Base-by-base conservation (phyloP, 1,139 yeast genomes). In the Taphrina populina region DNA sequence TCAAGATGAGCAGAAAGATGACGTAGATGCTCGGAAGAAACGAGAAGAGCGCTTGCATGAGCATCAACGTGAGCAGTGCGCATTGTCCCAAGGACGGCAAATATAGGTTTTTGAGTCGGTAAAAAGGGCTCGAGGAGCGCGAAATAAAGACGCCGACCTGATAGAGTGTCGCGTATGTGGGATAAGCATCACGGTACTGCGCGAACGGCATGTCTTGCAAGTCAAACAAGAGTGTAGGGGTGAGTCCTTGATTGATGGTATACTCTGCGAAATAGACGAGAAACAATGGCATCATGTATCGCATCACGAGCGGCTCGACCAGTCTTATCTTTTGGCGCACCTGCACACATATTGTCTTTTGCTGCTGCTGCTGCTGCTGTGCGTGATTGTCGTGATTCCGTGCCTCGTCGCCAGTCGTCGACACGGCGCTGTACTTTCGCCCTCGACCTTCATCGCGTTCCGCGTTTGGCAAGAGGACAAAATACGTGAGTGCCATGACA, bases 91-190 rank as follows among this genome's bases (percentile, higher is more conserved):
- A 34, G 0, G 95, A 78, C 10, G 90, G 77, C 32, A 80, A 54
- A 67, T 83, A 82, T 8, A 92, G 72, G 6, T 74, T 73, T 46
- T 70, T 73, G 41, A 88, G 70, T 46, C 95, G 71, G 32, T 86
- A 64, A 58, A 83, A 75, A 5, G 81, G 75, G 1, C 87, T 82
- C 1, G 95, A 86, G 0, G 96, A 85, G 57, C 97, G 74, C 1
- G 96, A 88, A 0, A 92, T 77, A 64, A 90, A 88, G 0, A 92
- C 98, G 5, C 98, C 98, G 5, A 88, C 68, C 67, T 92, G 97
- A 66, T 92, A 92, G 2, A 90, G 69, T 4, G 95, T 84, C n/a
- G 96, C 95, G 66, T 92, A 92, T 0, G 88, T 83, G 20, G 92
- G 97, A 67, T 92, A 92, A 6, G 87, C 84, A 64, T 92, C 98